Base-by-base conservation (phyloP, 2,329 filamentous ascomycete species). In the Arthrobotrys entomopaga region DNA sequence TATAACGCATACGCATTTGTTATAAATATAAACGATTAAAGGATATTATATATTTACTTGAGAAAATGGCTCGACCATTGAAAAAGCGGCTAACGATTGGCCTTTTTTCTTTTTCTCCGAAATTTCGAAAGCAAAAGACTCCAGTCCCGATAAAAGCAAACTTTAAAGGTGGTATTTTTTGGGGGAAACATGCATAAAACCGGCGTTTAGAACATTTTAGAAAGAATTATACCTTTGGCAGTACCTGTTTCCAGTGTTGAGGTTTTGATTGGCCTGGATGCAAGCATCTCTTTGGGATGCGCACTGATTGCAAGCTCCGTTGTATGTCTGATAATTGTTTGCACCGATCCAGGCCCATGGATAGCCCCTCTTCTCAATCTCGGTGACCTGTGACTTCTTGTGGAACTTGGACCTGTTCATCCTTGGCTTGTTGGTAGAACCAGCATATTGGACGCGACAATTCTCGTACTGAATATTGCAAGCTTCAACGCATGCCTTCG, bases 391-490 rank as follows among this genome's bases (percentile, higher is more conserved):
- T 20, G 43, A 61, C 63, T 57, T 73, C 56, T 73, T 65, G 19
- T 48, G 16, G 34, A 59, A 54, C 66, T 65, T 65, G 40, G 43
- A 19, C 38, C 38, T 74, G 63, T 63, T 59, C 63, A 67, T 46
- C 57, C 58, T 74, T 52, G 70, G 70, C 63, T 67, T 74, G 50
- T 67, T 74, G 19, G 70, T 74, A 2, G 57, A 64, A 6, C 70
- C 70, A 49, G 29, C 70, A 19, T 74, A 74, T 64, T 74, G 70
- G 16, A 67, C 52, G 54, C 70, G 70, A 24, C 70, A 74, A 58
- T 74, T 74, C 50, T 74, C 70, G 40, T 74, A 74, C 48, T 74
- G 70, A 24, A 67, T 60, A 24, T 74, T 74, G 63, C 70, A 74
- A 59, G 70, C 70, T 20, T 74, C 57, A 22, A 64, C 24, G 40